Evolutionary conservation across 768 basidiomycete genomes (phyloP).

Genomic region (Auricularia sp.): DNA sequence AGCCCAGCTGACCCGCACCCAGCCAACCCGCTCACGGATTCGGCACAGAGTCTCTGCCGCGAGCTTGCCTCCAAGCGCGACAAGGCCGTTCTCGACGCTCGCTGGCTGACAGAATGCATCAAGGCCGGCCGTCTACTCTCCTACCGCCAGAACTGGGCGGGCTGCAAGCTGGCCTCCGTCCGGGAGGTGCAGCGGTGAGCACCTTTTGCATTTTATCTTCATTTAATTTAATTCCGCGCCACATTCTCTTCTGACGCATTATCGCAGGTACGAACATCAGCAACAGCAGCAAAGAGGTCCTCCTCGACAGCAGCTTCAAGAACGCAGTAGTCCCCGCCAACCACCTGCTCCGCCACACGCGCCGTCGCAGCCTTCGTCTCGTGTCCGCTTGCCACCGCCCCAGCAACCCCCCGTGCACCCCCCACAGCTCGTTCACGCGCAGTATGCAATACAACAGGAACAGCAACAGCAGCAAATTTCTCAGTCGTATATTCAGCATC

Average conservation of each 20-base stretch:
- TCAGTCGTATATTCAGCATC: conserved; percentile 4
- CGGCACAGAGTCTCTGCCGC: conserved; percentile 72
- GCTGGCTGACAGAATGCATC: conserved; percentile 74
- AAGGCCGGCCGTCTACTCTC: conserved; percentile 60
- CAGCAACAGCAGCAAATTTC: conserved; percentile 6
- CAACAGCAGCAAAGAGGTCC: conserved; percentile 6
- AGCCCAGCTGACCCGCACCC: conserved; percentile 4
- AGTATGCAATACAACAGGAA: conserved; percentile 31
- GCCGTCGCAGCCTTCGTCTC: conserved; percentile 20
- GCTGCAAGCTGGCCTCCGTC: conserved; percentile 67
- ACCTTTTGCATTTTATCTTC: too few species aligned
- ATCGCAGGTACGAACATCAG: too few species aligned
- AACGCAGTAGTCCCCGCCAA: conserved; percentile 17
- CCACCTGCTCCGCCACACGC: conserved; percentile 20
- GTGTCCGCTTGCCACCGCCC: conserved; percentile 28
- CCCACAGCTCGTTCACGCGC: conserved; percentile 34
- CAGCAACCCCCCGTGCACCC: conserved; percentile 27
- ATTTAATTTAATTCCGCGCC: too few species aligned
- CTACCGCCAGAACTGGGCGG: conserved; percentile 68
- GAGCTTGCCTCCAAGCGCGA: conserved; percentile 73
- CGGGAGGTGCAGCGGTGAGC: conserved; percentile 43
- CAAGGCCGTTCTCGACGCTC: conserved; percentile 62
- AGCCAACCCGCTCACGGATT: conserved; percentile 74
- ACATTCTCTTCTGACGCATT: too few species aligned
- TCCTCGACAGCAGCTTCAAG: conserved; percentile 7